These are phyloP conservation scores for Ophiostoma australiae DNA, from an alignment of 2,329 filamentous ascomycete genomes.

Conservation along the genomic window DNA sequence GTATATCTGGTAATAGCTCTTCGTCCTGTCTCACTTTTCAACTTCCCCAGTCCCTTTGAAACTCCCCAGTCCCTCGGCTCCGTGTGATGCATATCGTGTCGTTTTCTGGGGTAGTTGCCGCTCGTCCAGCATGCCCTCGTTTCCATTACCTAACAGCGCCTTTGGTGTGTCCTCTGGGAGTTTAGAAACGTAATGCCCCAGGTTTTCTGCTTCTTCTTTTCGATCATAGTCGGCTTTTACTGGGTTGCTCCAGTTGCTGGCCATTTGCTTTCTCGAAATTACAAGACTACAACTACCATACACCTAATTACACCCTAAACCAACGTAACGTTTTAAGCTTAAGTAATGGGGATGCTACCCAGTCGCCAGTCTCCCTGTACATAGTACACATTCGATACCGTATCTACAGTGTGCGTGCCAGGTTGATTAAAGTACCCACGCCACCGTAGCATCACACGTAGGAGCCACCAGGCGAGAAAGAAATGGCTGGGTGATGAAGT, in stretches of 20 bases:
- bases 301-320: neutral
- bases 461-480: neutral
- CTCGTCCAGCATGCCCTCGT: neutral
- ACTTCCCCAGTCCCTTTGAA: neutral
- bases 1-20: neutral
- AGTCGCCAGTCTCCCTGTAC: neutral
- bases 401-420: too few relatives aligned
- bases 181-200: neutral
- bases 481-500: too few relatives aligned
- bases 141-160: conserved; percentile 4
- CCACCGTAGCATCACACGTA: conserved; percentile 4
- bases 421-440: too few relatives aligned
- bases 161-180: too few relatives aligned
- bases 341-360: neutral
- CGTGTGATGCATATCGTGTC: neutral
- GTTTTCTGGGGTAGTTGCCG: neutral
- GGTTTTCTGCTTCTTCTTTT: too few relatives aligned
- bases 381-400: too few relatives aligned
- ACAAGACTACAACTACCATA: neutral
- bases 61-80: too few relatives aligned
- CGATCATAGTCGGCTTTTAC: too few relatives aligned
- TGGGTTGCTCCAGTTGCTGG: too few relatives aligned
- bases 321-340: conserved; percentile 13
- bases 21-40: neutral
- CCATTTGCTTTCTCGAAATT: too few relatives aligned